phyloP scores from a whole-genome alignment of 345 rosid genomes.

The Combretum micranthum region DNA sequence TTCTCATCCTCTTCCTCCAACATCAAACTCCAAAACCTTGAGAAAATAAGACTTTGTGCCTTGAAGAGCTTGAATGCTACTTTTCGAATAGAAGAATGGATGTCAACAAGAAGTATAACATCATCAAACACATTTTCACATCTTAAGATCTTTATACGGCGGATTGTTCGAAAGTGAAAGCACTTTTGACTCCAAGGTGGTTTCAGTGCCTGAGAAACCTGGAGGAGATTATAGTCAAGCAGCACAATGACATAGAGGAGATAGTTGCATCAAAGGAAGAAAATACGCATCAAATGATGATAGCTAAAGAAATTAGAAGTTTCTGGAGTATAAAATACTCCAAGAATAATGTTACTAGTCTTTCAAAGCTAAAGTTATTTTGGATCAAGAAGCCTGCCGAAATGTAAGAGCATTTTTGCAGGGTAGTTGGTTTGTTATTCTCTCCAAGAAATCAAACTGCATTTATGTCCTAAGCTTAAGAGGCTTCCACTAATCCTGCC shows the following conservation, averaged over 20 bases:
- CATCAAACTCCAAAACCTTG: too few species aligned
- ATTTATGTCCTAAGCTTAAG: not conserved
- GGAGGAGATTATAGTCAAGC: not conserved
- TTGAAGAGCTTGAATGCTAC: too few species aligned
- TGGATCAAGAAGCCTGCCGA: not conserved
- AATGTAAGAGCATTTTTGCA: slow-evolving; percentile 11
- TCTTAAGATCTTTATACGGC: not conserved
- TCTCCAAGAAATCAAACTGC: not conserved
- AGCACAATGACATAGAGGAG: slow-evolving; percentile 12
- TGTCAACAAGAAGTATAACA: too few species aligned
- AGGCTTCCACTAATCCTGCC: slow-evolving; percentile 14
- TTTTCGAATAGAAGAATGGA: too few species aligned
- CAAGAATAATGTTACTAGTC: not conserved
- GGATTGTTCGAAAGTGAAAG: slow-evolving; percentile 3
- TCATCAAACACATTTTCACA: slow-evolving; percentile 2
- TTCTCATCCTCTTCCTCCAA: too few species aligned
- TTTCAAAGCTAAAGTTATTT: slow-evolving; percentile 7
- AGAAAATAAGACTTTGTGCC: too few species aligned
- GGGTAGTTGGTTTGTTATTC: slow-evolving; percentile 7
- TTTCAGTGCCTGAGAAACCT: slow-evolving; percentile 15
- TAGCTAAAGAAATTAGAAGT: too few species aligned
- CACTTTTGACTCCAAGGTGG: slow-evolving; percentile 3
- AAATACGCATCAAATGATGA: too few species aligned
- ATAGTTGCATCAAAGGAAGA: slow-evolving; percentile 8
- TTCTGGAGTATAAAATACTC: not conserved